Base-by-base conservation (phyloP, 208 protist species). In the Blechomonas ayalai region DNA sequence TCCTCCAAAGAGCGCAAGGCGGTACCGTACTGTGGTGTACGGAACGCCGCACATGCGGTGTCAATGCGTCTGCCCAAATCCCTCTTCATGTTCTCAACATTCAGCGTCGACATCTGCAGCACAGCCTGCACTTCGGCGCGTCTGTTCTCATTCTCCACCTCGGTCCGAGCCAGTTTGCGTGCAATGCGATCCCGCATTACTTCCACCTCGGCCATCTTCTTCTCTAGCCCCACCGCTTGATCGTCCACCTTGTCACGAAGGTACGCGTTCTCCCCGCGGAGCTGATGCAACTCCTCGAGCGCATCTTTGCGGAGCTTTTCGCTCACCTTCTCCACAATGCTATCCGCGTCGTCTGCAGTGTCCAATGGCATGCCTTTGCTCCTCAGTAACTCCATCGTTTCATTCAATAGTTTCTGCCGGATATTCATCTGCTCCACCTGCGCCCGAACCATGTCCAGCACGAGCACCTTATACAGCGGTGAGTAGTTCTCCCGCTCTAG, bases 51-150 rank as follows among this genome's bases (percentile, higher is more conserved):
- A 8, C 53, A 73, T 31, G 78, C 74, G 18, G 81, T 62, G 40
- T 92, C 83, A 33, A 92, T 65, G 43, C 74, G 69, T 37, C 72
- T 59, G 25, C 47, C 45, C 20, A 92, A 66, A 37, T 89, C 79
- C 23, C 73, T 67, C 52, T 86, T 88, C 58, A 92, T 88, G 20
- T 59, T 49, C 33, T 82, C 67, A 9, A 92, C 70, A 58, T 92
- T 67, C 0, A 89, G 43, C 8, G 50, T 44, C 15, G 54, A 64
- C 13, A 48, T 54, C 36, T 74, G 62, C 19, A 92, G 28, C 4
- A 43, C 63, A 6, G 61, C 58, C 51, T 80, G 65, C 41, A 85
- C 79, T 47, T 84, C 65, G 1, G 69, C 59, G 12, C 67, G 59
- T 20, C 82, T 40, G 23, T 56, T 61, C 10, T 92, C 78, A 32